A percentile compares a stretch with the other conserved stretches of the same genome.
These are phyloP conservation scores for Rhizomucor pusillus DNA, from an alignment of 371 early-diverging fungal species.

Conservation along the genomic window DNA sequence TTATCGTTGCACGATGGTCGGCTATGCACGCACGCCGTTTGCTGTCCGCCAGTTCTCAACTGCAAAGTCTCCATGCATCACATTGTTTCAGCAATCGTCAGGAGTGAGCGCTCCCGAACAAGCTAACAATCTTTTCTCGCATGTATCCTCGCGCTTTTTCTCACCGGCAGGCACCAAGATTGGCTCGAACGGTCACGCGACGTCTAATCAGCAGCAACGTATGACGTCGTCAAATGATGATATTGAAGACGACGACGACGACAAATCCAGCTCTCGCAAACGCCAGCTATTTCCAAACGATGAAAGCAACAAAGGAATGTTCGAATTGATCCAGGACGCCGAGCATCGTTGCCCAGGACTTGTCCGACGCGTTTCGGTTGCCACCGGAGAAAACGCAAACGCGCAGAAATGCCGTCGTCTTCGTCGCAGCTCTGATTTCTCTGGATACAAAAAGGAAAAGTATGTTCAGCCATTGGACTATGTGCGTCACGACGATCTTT, in stretches of 20 bases:
- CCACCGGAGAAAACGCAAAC: not conserved
- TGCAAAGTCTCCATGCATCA: conserved; percentile 11
- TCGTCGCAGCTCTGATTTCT: not conserved
- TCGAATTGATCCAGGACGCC: conserved; percentile 12
- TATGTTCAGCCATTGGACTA: conserved; percentile 9
- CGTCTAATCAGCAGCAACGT: not conserved
- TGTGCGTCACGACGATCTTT: conserved; percentile 16
- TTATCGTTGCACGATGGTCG: conserved; percentile 12
- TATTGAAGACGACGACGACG: conserved; percentile 2
- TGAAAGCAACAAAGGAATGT: conserved; percentile 4
- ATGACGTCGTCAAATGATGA: not conserved
- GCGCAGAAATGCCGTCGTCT: not conserved
- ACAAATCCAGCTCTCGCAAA: not conserved
- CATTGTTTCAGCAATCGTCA: conserved; percentile 13
- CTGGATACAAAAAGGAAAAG: not conserved
- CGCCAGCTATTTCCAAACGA: not conserved
- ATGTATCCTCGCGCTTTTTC: conserved; percentile 19
- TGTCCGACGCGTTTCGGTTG: conserved; percentile 10
- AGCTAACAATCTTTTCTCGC: conserved; percentile 13
- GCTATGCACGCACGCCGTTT: conserved; percentile 14
- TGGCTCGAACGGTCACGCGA: conserved; percentile 6
- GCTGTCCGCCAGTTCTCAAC: conserved; percentile 14
- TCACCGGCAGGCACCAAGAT: conserved; percentile 18
- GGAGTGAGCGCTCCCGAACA: not conserved
- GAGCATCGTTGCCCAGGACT: conserved; percentile 3